Evolutionary conservation across 139 green algal species (phyloP), one percentile per base, ranked within the genome.

Genomic region (Nannochloris sp.): DNA sequence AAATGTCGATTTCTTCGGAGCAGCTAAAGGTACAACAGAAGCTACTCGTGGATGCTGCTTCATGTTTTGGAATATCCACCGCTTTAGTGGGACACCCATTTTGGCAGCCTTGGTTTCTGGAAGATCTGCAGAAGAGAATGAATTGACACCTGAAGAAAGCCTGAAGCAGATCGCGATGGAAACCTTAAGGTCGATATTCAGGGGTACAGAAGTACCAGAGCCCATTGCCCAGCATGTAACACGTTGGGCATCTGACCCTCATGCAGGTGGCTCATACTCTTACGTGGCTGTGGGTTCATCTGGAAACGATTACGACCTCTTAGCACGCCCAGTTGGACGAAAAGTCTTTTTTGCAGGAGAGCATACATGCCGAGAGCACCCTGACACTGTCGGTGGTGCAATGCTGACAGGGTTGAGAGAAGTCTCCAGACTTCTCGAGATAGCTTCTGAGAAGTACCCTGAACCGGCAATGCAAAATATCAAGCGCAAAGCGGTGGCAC

Each of bases 21-120:
- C 76, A 4, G 79, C 79, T 5, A 66, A 68, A 49, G 73, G 60
- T 3, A 66, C 56, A 0, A 68, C 65, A 26, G 20, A 62, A 3
- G 56, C 61, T 6, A 56, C 5, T 3, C 77, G 87, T 16, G 87
- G 87, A 14, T 56, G 64, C 45, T 85, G 74, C 78, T 94, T 90
- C 77, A 88, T 89, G 77, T 93, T 87, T 62, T 95, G 88, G 88
- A 92, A 92, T 73, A 62, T 91, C 45, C 65, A 82, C n/a, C 70
- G 73, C 33, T 76, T 79, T 43, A 62, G 48, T 55, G 70, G 73
- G 11, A 33, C 58, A 23, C 65, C 75, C 51, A 68, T 84, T 12
- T 69, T 90, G 20, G 72, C 60, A 5, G 73, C 77, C 5, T 67
- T 90, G 30, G 56, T 88, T 44, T 76, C 79, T 14, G 84, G 83